Base-by-base conservation (phyloP, 2,329 filamentous ascomycete genomes). In the Lecanoromycetidae sp. region DNA sequence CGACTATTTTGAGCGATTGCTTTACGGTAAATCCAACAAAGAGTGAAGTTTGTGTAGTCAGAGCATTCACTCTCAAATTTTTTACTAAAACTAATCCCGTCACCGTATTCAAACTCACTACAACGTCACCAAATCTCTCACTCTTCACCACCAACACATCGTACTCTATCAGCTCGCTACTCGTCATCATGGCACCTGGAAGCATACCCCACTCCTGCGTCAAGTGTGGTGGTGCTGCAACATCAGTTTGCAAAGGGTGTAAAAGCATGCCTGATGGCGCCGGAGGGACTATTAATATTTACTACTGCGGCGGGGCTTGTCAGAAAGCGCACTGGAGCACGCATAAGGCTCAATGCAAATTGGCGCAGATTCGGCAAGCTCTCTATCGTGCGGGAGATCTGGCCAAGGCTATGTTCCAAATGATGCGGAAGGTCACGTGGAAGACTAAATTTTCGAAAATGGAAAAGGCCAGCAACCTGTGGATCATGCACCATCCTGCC, bases 331-430 rank as follows among this genome's bases (percentile, higher is more conserved):
- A 34, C 13, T 46, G 44, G 35, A 6, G 13, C 20, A 17, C n/a
- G 12, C 44, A 40, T 30, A 40, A 46, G n/a, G n/a, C 36, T n/a
- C 9, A 3, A 10, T 46, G 44, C 29, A 35, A 37, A 33, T 29
- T 6, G 5, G 36, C 26, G 12, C 19, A 26, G 34, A 15, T 25
- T 19, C 36, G 20, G 3, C 34, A 41, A 35, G 37, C 35, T 5
- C 13, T 41, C 3, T 34, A 41, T 20, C 36, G 44, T 33, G 35
- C 44, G 6, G 20, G 36, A 1, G 29, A 10, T 1, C 3, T 39
- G 2, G 35, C 27, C 20, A 25, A 33, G 19, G 22, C 17, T 9
- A 26, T 40, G 1, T 26, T 40, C n/a, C 33, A 40, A 8, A 4
- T 41, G 3, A 40, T 23, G 35, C 5, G 3, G 10, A 23, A 20